phyloP scores from a whole-genome alignment of 106 monocot genomes.

The Phalaenopsis equestris region DNA sequence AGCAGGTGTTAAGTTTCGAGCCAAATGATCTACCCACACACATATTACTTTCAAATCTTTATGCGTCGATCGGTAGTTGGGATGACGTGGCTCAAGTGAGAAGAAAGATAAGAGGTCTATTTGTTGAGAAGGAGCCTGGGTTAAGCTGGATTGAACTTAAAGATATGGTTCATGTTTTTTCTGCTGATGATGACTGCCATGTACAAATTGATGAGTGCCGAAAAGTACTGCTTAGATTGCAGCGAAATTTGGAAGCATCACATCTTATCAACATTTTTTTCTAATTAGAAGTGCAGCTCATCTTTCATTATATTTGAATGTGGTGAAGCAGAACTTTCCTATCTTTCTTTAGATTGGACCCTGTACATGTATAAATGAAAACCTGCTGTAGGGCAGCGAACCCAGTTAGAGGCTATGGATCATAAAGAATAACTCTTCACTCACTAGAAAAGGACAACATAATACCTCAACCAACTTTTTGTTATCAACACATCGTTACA shows the following conservation, averaged over 20 bases:
- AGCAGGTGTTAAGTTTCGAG: slow-evolving; percentile 32
- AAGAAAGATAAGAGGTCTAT: slow-evolving; percentile 59
- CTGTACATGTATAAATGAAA: too few relatives aligned
- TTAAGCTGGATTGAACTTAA: slow-evolving; percentile 78
- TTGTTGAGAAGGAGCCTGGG: slow-evolving; percentile 74
- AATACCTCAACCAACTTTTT: too few relatives aligned
- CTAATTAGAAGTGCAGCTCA: too few relatives aligned
- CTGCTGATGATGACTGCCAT: slow-evolving; percentile 57
- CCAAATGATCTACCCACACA: slow-evolving; percentile 58
- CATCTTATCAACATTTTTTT: too few relatives aligned
- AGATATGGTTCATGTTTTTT: slow-evolving; percentile 44
- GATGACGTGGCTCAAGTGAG: slow-evolving; percentile 51
- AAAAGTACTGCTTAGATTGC: slow-evolving; percentile 42
- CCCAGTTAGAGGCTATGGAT: too few relatives aligned
- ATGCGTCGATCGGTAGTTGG: slow-evolving; percentile 68
- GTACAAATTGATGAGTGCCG: slow-evolving; percentile 31
- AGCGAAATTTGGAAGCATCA: not conserved
- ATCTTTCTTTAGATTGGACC: too few relatives aligned
- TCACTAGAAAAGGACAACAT: too few relatives aligned
- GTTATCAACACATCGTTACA: too few relatives aligned
- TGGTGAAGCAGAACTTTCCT: too few relatives aligned
- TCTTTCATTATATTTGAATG: too few relatives aligned
- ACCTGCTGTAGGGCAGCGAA: too few relatives aligned
- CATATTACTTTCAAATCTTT: slow-evolving; percentile 81
- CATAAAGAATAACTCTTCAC: too few relatives aligned